Evolutionary conservation across 2,329 filamentous ascomycete species (phyloP), one percentile per base, ranked within the genome.

Genomic region (Fusarium sp.): DNA sequence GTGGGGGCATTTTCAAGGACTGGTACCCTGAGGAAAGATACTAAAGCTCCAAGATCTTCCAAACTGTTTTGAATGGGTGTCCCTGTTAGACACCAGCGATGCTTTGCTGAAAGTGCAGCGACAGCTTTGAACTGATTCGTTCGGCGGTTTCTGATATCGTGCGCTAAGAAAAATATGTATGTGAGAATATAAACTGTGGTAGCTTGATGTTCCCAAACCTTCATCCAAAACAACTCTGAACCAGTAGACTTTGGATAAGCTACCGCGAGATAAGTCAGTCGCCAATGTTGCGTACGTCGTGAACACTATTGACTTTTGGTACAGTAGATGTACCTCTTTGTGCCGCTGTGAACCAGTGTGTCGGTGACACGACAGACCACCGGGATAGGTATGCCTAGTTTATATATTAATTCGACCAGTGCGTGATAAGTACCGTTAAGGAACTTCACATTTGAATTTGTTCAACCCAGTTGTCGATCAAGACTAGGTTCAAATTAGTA

Each of bases 141-240:
- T 38, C 11, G 9, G n/a, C 49, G 49, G 14, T 52, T 52, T 38
- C 49, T 21, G 5, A 52, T 25, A 21, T 38, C 23, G 0, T 38
- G 49, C 1, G 49, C 49, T 52, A n/a, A 16, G 1, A 7, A 0
- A 14, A 0, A 0, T 1, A 25, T 9, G 0, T 6, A 6, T 6
- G 16, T 44, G 0, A 44, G 41, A 25, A 19, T 12, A 0, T 12
- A 12, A 12, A 7, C 0, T 4, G 16, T 5, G 1, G 10, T 9
- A 0, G 18, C 18, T 15, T 0, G 23, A 4, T 19, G 5, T 15
- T 45, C 12, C 4, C 42, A 4, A 21, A 52, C 49, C 49, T 37
- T 52, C 49, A 11, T 52, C 49, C 1, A 52, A 1, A 21, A 38
- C 49, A 18, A 52, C n/a, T 7, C 49, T 52, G 18, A 52, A 52